Evolutionary conservation across 1,139 yeast genomes (phyloP).

Genomic region (Lodderomyces elongisporus): DNA sequence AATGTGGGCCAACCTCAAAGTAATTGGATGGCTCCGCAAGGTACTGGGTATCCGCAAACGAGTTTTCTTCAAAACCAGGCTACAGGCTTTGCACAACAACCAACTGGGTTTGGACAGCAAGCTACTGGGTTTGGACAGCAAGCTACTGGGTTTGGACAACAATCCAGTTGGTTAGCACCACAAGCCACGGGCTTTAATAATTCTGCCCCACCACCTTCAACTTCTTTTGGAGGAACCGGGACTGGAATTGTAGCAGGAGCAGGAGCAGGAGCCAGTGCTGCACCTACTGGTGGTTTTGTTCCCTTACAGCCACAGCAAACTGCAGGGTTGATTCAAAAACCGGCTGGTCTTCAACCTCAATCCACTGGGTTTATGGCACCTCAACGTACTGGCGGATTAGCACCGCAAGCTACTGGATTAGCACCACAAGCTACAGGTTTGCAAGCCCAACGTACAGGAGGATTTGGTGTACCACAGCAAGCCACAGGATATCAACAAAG

Average conservation of each 20-base stretch:
- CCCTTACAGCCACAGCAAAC: constrained; percentile 49
- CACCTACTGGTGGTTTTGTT: constrained; percentile 32
- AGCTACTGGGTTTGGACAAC: constrained; percentile 11
- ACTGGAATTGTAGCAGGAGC: no score
- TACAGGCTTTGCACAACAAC: constrained; percentile 19
- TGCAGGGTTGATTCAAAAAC: constrained; percentile 40
- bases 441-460: constrained; percentile 30
- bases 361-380: constrained; percentile 25
- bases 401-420: constrained; percentile 20
- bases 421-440: constrained; percentile 18
- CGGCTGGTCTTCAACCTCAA: constrained; percentile 31
- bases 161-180: constrained; percentile 13
- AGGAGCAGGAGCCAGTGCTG: constrained; percentile 42
- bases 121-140: constrained; percentile 11
- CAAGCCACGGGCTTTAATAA: constrained; percentile 15
- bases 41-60: constrained; percentile 7
- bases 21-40: constrained; percentile 25
- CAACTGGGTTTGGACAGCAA: constrained; percentile 30
- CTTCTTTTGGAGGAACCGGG: constrained; percentile 24
- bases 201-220: constrained; percentile 14
- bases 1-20: constrained; percentile 14
- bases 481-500: constrained; percentile 16
- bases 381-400: constrained; percentile 30
- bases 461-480: constrained; percentile 18
- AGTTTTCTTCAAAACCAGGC: constrained; percentile 17